Conservation (phyloP, 2,329 filamentous ascomycete species). For the Aspergillus fijiensis region DNA sequence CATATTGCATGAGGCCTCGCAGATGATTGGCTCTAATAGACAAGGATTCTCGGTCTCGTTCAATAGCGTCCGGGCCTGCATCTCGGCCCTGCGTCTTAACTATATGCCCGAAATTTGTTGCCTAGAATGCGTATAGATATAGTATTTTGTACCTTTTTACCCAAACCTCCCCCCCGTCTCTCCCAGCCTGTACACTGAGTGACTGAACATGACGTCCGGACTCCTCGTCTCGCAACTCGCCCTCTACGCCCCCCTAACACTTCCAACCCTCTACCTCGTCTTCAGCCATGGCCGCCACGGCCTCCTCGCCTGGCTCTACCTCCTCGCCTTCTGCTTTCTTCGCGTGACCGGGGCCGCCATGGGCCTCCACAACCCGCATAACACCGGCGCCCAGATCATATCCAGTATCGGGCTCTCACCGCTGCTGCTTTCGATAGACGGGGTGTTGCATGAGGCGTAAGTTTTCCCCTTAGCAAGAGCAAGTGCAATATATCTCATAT, state of each 20-base stretch:
- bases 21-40: background rate
- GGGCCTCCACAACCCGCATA: conserved; percentile 1
- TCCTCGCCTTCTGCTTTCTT: conserved; percentile 8
- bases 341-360: conserved; percentile 8
- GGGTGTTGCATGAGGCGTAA: background rate
- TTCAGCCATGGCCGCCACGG: conserved; percentile 1
- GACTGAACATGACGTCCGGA: no score
- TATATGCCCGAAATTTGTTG: no score
- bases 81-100: background rate
- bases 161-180: no score
- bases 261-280: background rate
- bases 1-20: no score
- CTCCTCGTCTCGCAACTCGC: background rate
- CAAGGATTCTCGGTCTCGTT: background rate
- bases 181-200: no score
- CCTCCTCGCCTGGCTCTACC: conserved; percentile 5
- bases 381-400: background rate
- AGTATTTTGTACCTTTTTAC: no score
- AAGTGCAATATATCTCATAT: no score
- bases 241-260: background rate
- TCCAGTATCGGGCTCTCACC: background rate
- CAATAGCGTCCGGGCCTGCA: background rate
- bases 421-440: background rate
- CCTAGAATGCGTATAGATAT: no score
- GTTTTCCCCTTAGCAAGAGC: background rate